Conservation (phyloP, 768 basidiomycete species). For the Rhizopogon sp. region DNA sequence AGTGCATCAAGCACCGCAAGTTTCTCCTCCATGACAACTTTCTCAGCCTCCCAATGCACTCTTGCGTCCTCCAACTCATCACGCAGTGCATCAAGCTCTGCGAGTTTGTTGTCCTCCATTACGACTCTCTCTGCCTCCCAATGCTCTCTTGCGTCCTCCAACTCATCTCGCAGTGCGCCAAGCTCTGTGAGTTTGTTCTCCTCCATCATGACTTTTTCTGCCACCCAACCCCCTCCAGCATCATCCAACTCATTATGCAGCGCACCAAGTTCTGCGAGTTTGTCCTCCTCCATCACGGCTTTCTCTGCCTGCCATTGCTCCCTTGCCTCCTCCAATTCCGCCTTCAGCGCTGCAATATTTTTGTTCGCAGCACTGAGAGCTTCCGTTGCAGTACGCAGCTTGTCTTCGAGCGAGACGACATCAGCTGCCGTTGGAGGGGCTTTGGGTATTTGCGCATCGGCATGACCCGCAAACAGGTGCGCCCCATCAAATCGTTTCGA, state of each 20-base stretch:
- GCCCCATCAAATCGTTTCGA: slow-evolving; percentile 74
- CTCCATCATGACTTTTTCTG: slow-evolving; percentile 8
- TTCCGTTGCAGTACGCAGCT: slow-evolving; percentile 55
- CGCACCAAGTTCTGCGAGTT: slow-evolving; percentile 39
- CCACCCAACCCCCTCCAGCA: slow-evolving; percentile 29
- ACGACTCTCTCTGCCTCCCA: slow-evolving; percentile 48
- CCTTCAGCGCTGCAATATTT: slow-evolving; percentile 36
- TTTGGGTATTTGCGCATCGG: slow-evolving; percentile 50
- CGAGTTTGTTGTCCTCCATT: slow-evolving; percentile 44
- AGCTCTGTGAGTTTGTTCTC: too few species aligned
- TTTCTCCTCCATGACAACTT: slow-evolving; percentile 39
- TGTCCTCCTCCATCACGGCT: slow-evolving; percentile 43
- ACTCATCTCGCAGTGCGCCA: slow-evolving; percentile 12
- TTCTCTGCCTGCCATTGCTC: slow-evolving; percentile 48
- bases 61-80: slow-evolving; percentile 45
- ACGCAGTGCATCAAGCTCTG: slow-evolving; percentile 40
- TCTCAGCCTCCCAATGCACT: slow-evolving; percentile 23
- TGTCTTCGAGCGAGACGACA: slow-evolving; percentile 53
- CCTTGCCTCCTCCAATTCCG: slow-evolving; percentile 40
- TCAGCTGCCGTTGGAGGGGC: slow-evolving; percentile 41
- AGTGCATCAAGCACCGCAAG: slow-evolving; percentile 39
- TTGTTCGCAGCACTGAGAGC: slow-evolving; percentile 54
- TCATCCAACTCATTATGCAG: slow-evolving; percentile 48
- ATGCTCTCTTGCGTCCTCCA: slow-evolving; percentile 40
- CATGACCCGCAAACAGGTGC: slow-evolving; percentile 82